Conservation (phyloP, 306 rosid species). For the Lotus japonicus region DNA sequence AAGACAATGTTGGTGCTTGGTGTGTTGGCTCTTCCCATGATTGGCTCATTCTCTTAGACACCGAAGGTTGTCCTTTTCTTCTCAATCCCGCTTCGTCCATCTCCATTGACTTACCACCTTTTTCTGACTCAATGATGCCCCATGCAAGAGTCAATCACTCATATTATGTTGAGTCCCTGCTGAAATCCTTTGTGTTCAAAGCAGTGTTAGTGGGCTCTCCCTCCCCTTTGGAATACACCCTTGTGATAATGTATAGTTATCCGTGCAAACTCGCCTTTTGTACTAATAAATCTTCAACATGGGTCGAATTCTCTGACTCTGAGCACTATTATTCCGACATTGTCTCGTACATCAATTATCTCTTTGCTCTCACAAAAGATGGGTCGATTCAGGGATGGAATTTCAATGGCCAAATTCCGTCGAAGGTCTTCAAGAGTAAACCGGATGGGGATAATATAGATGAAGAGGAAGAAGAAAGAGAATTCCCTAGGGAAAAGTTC, state of each 20-base stretch:
- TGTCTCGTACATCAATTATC: background rate
- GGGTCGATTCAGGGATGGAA: slow-evolving; percentile 6
- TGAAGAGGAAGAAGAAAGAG: background rate
- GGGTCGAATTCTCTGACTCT: background rate
- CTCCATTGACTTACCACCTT: background rate
- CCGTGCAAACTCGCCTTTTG: background rate
- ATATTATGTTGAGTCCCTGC: background rate
- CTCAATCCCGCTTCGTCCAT: background rate
- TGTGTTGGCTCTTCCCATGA: slow-evolving; percentile 17
- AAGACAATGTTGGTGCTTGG: background rate
- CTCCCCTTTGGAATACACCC: background rate
- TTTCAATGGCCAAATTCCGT: background rate
- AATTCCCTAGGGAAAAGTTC: background rate
- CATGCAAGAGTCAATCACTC: background rate
- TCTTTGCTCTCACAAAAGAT: background rate
- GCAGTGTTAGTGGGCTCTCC: background rate
- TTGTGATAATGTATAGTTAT: background rate
- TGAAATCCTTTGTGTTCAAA: background rate
- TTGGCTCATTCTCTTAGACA: background rate
- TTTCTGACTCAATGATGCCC: background rate
- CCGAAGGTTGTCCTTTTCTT: background rate
- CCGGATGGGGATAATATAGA: background rate
- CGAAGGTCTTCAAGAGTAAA: background rate
- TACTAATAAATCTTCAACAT: background rate
- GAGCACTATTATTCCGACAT: background rate